A percentile compares a stretch with the other conserved stretches of the same genome.
Conservation (phyloP, 495 filamentous ascomycete species). For the Penicillium herquei region DNA sequence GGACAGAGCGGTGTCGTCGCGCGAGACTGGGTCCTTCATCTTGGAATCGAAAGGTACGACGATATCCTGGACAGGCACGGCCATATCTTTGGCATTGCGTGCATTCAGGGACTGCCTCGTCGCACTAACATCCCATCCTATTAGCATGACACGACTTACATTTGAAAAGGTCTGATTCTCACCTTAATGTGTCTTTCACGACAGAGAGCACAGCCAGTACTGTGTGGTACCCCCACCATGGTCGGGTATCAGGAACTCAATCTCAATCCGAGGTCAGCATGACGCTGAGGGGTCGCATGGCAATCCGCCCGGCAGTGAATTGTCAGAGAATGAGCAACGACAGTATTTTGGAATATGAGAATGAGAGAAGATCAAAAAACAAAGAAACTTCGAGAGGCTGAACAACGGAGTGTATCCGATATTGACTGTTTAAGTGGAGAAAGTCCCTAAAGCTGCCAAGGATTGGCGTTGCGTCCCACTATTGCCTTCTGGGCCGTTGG, state of each 20-base stretch:
- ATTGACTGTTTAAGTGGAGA: neutral
- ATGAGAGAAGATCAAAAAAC: neutral
- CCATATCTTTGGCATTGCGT: constrained; percentile 36
- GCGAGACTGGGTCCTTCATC: constrained; percentile 35
- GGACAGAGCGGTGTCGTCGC: constrained; percentile 21
- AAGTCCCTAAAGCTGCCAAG: neutral
- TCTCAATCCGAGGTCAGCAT: constrained; percentile 9
- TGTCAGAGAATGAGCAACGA: too few relatives aligned
- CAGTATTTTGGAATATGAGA: too few relatives aligned
- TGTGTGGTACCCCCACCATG: constrained; percentile 42
- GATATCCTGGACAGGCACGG: constrained; percentile 37
- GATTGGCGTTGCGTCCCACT: neutral
- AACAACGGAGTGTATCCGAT: neutral
- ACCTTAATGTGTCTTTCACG: constrained; percentile 40
- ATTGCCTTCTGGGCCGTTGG: neutral
- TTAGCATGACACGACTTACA: neutral
- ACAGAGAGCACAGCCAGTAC: constrained; percentile 38
- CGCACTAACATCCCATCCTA: constrained; percentile 21
- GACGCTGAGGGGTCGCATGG: constrained; percentile 2
- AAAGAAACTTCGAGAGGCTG: neutral
- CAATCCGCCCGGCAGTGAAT: neutral
- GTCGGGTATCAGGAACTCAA: constrained; percentile 4
- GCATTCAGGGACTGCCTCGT: constrained; percentile 34
- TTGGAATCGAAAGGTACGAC: constrained; percentile 35
- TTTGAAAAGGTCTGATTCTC: neutral